Evolutionary conservation across 768 basidiomycete species (phyloP).

Genomic region (Rhizopogon vulgaris): DNA sequence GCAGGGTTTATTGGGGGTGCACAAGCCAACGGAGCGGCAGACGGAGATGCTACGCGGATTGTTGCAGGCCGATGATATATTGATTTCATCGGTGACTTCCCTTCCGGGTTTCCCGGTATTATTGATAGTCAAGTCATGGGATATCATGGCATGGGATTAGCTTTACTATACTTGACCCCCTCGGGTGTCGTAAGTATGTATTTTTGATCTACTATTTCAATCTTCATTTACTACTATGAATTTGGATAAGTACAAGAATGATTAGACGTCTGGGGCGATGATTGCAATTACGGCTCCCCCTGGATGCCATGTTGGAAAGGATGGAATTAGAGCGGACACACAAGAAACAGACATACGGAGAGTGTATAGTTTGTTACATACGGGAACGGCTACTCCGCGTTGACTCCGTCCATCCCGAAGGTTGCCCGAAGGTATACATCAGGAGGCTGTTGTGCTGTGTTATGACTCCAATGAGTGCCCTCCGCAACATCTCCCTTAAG

Average conservation of each 20-base stretch:
- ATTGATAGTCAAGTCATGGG: too few relatives aligned
- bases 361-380: background rate
- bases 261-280: too few relatives aligned
- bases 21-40: conserved; percentile 30
- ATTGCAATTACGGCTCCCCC: too few relatives aligned
- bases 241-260: too few relatives aligned
- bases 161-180: background rate
- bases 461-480: conserved; percentile 6
- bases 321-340: conserved; percentile 10
- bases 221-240: background rate
- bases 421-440: conserved; percentile 5
- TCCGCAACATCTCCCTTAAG: conserved; percentile 8
- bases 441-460: conserved; percentile 11
- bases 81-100: background rate
- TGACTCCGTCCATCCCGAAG: conserved; percentile 2
- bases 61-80: conserved; percentile 25
- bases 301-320: background rate
- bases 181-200: background rate
- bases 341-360: conserved; percentile 1
- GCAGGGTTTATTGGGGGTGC: conserved; percentile 58
- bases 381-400: background rate
- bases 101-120: background rate
- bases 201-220: background rate
- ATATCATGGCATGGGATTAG: background rate
- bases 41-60: conserved; percentile 25